Percentiles rank a stretch among this genome's conserved stretches.
Evolutionary conservation across 78 protist genomes (phyloP).

Genomic region (Dictyostelium purpureum): DNA sequence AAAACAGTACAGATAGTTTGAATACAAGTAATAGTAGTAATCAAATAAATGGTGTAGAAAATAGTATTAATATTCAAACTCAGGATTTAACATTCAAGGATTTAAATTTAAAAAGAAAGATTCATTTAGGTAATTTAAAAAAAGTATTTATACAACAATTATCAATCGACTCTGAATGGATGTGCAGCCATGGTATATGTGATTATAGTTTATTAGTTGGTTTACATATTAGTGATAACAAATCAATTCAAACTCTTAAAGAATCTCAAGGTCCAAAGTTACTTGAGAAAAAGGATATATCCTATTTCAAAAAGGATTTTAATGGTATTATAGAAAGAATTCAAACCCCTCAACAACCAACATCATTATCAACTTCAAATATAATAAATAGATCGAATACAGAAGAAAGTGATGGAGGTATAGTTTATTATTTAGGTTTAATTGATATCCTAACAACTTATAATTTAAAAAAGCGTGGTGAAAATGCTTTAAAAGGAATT

Average conservation of each 20-base stretch:
- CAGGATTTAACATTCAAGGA: slow-evolving; percentile 60
- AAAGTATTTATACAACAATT: slow-evolving; percentile 46
- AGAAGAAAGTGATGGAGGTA: slow-evolving; percentile 20
- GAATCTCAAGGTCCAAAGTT: background rate
- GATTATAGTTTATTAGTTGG: slow-evolving; percentile 78
- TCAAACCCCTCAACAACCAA: background rate
- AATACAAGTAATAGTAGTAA: too few species aligned
- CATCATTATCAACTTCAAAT: background rate
- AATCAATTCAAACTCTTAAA: background rate
- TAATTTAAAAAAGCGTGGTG: slow-evolving; percentile 77
- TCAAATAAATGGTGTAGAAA: too few species aligned
- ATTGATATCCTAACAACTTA: slow-evolving; percentile 80
- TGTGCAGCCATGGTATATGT: slow-evolving; percentile 60
- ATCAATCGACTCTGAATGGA: slow-evolving; percentile 56
- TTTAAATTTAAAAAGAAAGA: slow-evolving; percentile 62
- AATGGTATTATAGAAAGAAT: slow-evolving; percentile 43
- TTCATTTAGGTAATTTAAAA: slow-evolving; percentile 38
- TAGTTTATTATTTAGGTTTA: slow-evolving; percentile 63
- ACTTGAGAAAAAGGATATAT: slow-evolving; percentile 39
- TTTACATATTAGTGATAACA: slow-evolving; percentile 50
- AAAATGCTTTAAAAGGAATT: slow-evolving; percentile 76
- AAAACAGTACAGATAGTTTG: background rate
- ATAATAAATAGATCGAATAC: too few species aligned
- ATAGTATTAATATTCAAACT: background rate
- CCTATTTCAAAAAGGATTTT: slow-evolving; percentile 60